Evolutionary conservation across 495 filamentous ascomycete genomes (phyloP).

Genomic region (Pyrenula aspistea): DNA sequence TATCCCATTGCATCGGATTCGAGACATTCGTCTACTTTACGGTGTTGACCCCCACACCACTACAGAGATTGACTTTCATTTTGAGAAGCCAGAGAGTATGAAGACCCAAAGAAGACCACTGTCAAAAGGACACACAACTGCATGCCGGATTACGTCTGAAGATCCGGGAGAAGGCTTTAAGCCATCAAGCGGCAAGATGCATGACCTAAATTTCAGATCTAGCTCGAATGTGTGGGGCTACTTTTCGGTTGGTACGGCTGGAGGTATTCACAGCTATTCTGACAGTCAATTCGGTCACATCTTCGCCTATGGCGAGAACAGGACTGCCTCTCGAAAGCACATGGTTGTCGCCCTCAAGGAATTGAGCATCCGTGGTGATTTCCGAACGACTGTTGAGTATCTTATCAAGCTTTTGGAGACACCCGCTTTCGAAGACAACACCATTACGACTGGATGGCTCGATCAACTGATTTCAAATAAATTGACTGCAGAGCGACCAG

Average conservation of each 20-base stretch:
- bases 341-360: constrained; percentile 99
- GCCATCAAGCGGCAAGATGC: constrained; percentile 96
- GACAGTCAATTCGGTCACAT: constrained; percentile 99
- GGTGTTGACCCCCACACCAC: constrained; percentile 80
- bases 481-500: constrained; percentile 90
- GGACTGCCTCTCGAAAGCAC: constrained; percentile 91
- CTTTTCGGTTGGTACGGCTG: constrained; percentile 93
- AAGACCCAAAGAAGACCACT: constrained; percentile 78
- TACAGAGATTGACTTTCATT: constrained; percentile 93
- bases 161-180: constrained; percentile 99
- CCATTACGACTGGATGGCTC: constrained; percentile 97
- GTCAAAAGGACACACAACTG: constrained; percentile 93
- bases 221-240: constrained; percentile 99
- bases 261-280: constrained; percentile 97
- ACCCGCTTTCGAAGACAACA: constrained; percentile 96
- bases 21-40: constrained; percentile 91
- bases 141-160: constrained; percentile 98
- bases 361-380: constrained; percentile 97
- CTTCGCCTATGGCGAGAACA: constrained; percentile 97
- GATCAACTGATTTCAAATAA: constrained; percentile 98
- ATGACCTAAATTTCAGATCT: constrained; percentile 96
- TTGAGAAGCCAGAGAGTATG: constrained; percentile 74
- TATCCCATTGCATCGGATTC: constrained; percentile 87
- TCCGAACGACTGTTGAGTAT: constrained; percentile 97
- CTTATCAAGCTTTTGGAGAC: constrained; percentile 98